Evolutionary conservation across 208 protist species (phyloP), one percentile per base, ranked within the genome.

Genomic region (Endotrypanum monterogeii): DNA sequence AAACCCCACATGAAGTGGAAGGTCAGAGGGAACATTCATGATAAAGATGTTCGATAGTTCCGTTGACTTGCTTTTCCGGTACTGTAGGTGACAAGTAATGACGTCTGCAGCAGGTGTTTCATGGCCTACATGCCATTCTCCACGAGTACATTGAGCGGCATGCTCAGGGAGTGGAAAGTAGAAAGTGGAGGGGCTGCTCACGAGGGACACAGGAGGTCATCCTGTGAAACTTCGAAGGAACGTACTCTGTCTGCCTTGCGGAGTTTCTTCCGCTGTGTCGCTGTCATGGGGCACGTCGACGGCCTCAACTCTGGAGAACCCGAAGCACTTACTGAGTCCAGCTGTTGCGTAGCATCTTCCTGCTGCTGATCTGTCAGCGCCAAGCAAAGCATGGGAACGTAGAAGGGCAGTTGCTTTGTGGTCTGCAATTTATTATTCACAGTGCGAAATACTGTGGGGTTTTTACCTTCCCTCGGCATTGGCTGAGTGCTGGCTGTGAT

Each of bases 371-470:
- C 55, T 1, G 69, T 58, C 7, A 75, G 61, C 18, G 69, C 57
- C 35, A 85, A 56, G 5, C 58, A 70, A 23, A 80, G 72, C 58
- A 75, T 68, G 20, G 86, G 86, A 3, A 67, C 67, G 79, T 91
- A 91, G 14, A 87, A 55, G 2, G 80, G 81, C 28, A 88, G 44
- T 2, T 68, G 67, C 28, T 71, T 78, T 6, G 16, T n/a, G 9
- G 66, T 52, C 9, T 65, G 52, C 1, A 87, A 66, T 58, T 83
- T 82, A 11, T 62, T 67, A 51, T 78, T 39, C 35, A 79, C 72
- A 0, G 78, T 86, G 54, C 77, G 35, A 44, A 86, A 73, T 41
- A 88, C 86, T 0, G 86, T 90, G 0, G 76, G 51, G 76, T 89
- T 89, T 18, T 9, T 57, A 44, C 39, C 39, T 9, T 44, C 37